Percentiles rank a stretch among this genome's conserved stretches.
phyloP scores from a whole-genome alignment of 75 land plant genomes.

The Chamaecyparis obtusa region DNA sequence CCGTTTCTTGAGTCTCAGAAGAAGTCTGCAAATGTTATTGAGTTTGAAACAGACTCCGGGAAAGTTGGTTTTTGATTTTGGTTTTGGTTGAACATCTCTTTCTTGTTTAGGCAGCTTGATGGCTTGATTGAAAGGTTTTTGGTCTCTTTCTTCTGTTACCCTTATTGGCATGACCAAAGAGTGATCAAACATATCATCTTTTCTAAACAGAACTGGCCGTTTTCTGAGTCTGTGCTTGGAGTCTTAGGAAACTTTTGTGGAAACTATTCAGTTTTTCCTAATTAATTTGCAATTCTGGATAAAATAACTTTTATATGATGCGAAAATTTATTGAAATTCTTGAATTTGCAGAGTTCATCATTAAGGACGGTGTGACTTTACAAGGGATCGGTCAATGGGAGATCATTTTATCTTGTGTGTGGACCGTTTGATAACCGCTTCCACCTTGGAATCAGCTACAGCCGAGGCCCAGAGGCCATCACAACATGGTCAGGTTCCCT shows the following conservation, averaged over 20 bases:
- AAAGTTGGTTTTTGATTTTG: not conserved
- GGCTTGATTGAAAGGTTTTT: not conserved
- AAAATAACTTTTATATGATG: not conserved
- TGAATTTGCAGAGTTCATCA: slow-evolving; percentile 1
- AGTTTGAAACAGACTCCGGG: not conserved
- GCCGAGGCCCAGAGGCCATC: slow-evolving; percentile 12
- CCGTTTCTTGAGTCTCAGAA: not conserved
- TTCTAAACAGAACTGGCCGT: not conserved
- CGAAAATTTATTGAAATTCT: not conserved
- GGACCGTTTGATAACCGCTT: slow-evolving; percentile 59
- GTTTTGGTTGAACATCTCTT: not conserved
- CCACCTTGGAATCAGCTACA: slow-evolving; percentile 52
- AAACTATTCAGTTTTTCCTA: not conserved
- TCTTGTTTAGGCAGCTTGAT: not conserved
- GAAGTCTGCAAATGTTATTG: not conserved
- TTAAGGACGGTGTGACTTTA: not conserved
- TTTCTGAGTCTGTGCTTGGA: not conserved
- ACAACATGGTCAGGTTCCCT: slow-evolving; percentile 4
- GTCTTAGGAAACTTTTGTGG: not conserved
- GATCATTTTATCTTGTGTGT: slow-evolving; percentile 62
- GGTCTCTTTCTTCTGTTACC: not conserved
- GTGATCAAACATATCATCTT: not conserved
- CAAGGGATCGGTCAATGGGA: slow-evolving; percentile 31
- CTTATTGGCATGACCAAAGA: not conserved
- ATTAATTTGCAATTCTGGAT: not conserved